Evolutionary conservation across 1,139 yeast species (phyloP), one percentile per base, ranked within the genome.

Genomic region (Hyphopichia khmerensis): DNA sequence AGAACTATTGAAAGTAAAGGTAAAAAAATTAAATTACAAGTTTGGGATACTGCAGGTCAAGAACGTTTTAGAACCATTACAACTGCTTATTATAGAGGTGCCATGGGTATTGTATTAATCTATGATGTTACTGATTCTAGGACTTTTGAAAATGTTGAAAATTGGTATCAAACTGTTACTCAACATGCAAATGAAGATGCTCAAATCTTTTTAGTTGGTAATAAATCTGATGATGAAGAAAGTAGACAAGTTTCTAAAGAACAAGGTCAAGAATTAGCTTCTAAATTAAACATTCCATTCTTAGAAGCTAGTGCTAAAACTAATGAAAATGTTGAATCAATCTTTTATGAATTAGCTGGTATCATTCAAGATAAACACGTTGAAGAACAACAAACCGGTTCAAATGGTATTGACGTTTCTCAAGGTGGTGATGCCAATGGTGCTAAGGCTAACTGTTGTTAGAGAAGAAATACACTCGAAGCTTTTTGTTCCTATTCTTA

Each of bases 41-140:
- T 93, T 35, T 93, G 99, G 99, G 99, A 93, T 65, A 93, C 99
- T 33, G 99, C 99, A 6, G 99, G 99, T 23, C 99, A 93, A 70
- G 99, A 93, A 67, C 79, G 99, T 57, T 93, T 93, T 77, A 83
- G 97, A 74, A 93, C 99, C 42, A 93, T 93, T 66, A 93, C 99
- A 39, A 90, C 98, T 17, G 97, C 99, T 9, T 93, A 95, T 69
- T 93, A 95, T 72, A 82, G 99, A 67, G 97, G 98, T 44, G 99
- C 99, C 46, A 89, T 90, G 95, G 99, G 99, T 49, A 93, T 95
- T 62, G 82, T 93, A 46, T 80, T 93, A 54, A 96, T 93, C 40
- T 93, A 93, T 67, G 99, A 93, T 65, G 98, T 93, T 43, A 87
- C 96, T 33, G 98, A 95, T 66, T 90, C 90, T 57, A 82, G 95